Conservation (phyloP, 305 asterid genomes). For the Nicotiana rustica region DNA sequence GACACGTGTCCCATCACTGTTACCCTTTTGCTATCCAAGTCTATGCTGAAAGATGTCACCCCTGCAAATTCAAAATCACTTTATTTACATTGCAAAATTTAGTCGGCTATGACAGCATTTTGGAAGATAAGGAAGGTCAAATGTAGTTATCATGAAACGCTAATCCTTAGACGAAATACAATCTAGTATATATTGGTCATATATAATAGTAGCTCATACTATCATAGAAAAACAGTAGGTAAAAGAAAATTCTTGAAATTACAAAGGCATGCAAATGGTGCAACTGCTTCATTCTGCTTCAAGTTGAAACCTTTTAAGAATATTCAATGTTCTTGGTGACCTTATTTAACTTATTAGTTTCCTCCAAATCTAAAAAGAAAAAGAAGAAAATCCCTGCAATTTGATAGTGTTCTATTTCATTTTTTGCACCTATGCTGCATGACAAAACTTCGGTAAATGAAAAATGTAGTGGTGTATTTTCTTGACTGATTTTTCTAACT, state of each 20-base stretch:
- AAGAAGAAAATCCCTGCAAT: no score
- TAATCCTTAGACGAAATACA: background rate
- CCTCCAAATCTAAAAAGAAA: background rate
- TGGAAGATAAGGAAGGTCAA: background rate
- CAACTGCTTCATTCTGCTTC: background rate
- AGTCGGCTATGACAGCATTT: no score
- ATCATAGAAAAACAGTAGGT: no score
- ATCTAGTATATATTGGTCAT: background rate
- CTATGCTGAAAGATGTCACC: constrained; percentile 84
- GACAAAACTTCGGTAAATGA: background rate
- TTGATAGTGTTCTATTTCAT: no score
- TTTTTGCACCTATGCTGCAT: no score
- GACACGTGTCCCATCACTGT: constrained; percentile 82
- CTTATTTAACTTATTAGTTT: background rate
- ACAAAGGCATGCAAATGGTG: background rate
- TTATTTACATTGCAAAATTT: no score
- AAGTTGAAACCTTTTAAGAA: background rate
- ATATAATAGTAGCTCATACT: background rate
- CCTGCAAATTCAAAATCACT: constrained; percentile 46
- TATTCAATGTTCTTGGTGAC: background rate
- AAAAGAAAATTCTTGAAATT: background rate
- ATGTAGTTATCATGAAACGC: background rate
- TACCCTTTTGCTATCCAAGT: constrained; percentile 79
- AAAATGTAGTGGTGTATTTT: background rate
- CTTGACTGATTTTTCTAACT: background rate